Evolutionary conservation across 2,329 filamentous ascomycete genomes (phyloP).

Genomic region (Aspergillus amoenus): DNA sequence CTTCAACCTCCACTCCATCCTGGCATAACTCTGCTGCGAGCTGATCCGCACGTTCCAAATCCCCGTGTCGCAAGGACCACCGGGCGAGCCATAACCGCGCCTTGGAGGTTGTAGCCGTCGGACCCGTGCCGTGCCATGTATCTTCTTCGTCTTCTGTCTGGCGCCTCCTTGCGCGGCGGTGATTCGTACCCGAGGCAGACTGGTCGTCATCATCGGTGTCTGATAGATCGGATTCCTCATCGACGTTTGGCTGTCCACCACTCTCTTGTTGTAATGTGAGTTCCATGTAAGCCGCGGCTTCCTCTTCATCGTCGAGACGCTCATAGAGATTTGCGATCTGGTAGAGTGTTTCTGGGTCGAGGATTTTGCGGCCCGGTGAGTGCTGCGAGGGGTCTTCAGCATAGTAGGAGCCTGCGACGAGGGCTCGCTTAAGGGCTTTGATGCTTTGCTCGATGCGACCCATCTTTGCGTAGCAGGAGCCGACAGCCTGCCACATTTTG

Average conservation of each 20-base stretch:
- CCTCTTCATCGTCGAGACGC: conserved; percentile 70
- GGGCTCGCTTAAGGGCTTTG: conserved; percentile 87
- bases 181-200: conserved; percentile 36
- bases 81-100: conserved; percentile 91
- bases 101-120: conserved; percentile 87
- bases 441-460: conserved; percentile 85
- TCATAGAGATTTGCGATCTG: conserved; percentile 92
- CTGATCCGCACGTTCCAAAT: conserved; percentile 73
- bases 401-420: conserved; percentile 85
- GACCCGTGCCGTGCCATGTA: conserved; percentile 66
- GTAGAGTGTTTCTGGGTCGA: conserved; percentile 87
- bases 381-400: conserved; percentile 40
- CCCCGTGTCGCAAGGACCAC: conserved; percentile 72
- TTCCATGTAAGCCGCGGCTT: conserved; percentile 93
- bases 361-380: conserved; percentile 49
- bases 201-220: conserved; percentile 34
- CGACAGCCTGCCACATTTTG: conserved; percentile 98
- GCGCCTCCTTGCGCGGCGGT: conserved; percentile 21
- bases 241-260: conserved; percentile 51
- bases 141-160: conserved; percentile 42
- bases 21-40: conserved; percentile 89
- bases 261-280: conserved; percentile 90
- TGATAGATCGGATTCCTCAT: conserved; percentile 33
- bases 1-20: conserved; percentile 94
- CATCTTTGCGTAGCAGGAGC: conserved; percentile 87